Evolutionary conservation across 371 early-diverging fungal species (phyloP), one percentile per base, ranked within the genome.

Genomic region (Gilbertella persicaria): DNA sequence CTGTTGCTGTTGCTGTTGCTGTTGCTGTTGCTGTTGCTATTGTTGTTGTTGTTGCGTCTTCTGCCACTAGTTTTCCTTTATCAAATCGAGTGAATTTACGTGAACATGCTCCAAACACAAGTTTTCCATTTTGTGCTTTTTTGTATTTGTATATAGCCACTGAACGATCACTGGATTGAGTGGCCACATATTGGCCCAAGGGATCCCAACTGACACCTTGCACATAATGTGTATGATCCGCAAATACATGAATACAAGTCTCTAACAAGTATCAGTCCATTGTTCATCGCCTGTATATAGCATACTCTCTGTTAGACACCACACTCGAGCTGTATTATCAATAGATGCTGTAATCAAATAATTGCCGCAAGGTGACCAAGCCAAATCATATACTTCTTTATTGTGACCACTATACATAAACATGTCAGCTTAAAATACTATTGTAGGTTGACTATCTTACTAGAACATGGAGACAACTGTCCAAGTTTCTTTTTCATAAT

Each of bases 141-240:
- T 46, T 26, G 50, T 61, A 73, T 44, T 54, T 56, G 40, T 77
- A 73, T 5, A 85, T 62, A 4, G 78, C 77, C 21, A 85, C 74
- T 2, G 85, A 79, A 83, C 97, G 75, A 61, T 97, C 98, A 62
- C 92, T 90, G 67, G 95, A 90, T 70, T 96, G 97, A 4, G 97
- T 91, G 1, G 90, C 93, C 5, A 97, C 66, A 60, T 78, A 95
- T 64, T 89, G 74, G 12, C 87, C 88, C n/a, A 90, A 66, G 1
- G 98, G 97, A 69, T 97, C 97, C 97, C 96, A 98, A 6, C 90
- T 83, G 1, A 97, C 94, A 25, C 98, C 98, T 74, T 97, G 96
- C 9, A 98, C 95, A 66, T 92, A 95, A 58, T 96, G 95, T 19
- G 79, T 73, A 63, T 98, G 97, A 49, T 94, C 95, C 2, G 86